These are phyloP conservation scores for Penicillium cosmopolitanum DNA, from an alignment of 495 filamentous ascomycete species.

Conservation along the genomic window DNA sequence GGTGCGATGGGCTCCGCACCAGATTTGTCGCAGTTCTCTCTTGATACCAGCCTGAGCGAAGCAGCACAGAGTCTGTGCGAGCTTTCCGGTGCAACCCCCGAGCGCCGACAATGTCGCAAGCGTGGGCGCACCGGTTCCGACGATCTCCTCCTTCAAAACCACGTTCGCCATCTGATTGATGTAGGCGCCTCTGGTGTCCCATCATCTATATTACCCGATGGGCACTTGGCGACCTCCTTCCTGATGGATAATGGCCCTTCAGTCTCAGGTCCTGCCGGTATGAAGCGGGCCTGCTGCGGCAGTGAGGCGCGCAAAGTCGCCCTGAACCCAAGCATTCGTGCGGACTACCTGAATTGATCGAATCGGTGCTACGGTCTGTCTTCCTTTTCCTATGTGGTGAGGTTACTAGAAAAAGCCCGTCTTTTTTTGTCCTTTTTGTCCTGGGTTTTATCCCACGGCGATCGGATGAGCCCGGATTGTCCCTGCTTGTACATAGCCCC, in stretches of 20 bases:
- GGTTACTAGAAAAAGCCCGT: slow-evolving; percentile 32
- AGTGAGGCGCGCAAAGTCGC: slow-evolving; percentile 48
- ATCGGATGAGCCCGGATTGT: slow-evolving; percentile 9
- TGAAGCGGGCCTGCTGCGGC: slow-evolving; percentile 53
- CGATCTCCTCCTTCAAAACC: slow-evolving; percentile 69
- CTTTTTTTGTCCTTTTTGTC: slow-evolving; percentile 2
- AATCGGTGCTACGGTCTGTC: slow-evolving; percentile 17
- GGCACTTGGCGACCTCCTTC: slow-evolving; percentile 44
- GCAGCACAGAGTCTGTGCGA: slow-evolving; percentile 74
- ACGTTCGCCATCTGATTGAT: slow-evolving; percentile 65
- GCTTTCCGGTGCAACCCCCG: slow-evolving; percentile 51
- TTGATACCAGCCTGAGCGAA: slow-evolving; percentile 47
- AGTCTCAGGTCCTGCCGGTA: slow-evolving; percentile 46
- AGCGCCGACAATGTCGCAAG: slow-evolving; percentile 55
- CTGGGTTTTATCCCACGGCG: slow-evolving; percentile 6
- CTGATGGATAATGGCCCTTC: slow-evolving; percentile 24
- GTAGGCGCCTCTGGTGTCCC: slow-evolving; percentile 33
- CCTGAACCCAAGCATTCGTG: slow-evolving; percentile 41
- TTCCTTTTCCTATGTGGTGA: slow-evolving; percentile 26
- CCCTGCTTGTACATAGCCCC: slow-evolving; percentile 22
- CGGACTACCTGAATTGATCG: slow-evolving; percentile 41
- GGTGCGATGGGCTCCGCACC: slow-evolving; percentile 51
- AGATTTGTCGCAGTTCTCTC: slow-evolving; percentile 55
- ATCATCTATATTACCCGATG: slow-evolving; percentile 43
- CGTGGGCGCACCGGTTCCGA: slow-evolving; percentile 71